phyloP scores from a whole-genome alignment of 257 asterid species.

The Rubia yunnanensis region DNA sequence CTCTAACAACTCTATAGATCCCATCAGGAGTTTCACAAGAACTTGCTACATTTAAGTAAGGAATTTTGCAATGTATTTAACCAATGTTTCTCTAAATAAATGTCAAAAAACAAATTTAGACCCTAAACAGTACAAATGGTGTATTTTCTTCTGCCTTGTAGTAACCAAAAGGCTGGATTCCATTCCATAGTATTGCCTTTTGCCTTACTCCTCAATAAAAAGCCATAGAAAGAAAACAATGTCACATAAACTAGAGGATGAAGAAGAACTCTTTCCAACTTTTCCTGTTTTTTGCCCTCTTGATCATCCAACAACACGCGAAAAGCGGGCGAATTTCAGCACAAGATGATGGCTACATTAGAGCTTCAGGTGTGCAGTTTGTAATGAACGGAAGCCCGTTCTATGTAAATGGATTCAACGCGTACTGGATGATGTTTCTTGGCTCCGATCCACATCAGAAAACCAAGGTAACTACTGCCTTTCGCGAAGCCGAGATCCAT shows the following conservation, averaged over 20 bases:
- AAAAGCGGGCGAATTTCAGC: conserved; percentile 12
- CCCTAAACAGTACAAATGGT: too few relatives aligned
- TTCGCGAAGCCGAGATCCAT: not conserved
- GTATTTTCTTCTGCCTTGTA: not conserved
- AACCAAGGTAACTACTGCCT: conserved; percentile 1
- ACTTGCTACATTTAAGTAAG: too few relatives aligned
- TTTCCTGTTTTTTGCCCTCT: conserved; percentile 13
- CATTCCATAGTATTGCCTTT: not conserved
- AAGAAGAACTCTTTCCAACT: conserved; percentile 18
- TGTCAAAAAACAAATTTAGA: too few relatives aligned
- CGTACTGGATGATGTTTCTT: conserved; percentile 2
- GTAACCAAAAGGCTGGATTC: not conserved
- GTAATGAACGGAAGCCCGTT: conserved; percentile 32
- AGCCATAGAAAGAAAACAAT: not conserved
- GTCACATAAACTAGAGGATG: conserved; percentile 2
- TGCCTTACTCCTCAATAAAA: not conserved
- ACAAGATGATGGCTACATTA: conserved; percentile 34
- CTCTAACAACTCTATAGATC: too few relatives aligned
- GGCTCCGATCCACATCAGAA: not conserved
- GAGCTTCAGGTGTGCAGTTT: conserved; percentile 30
- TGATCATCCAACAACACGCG: conserved; percentile 18
- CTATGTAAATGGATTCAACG: conserved; percentile 25
- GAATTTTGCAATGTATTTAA: too few relatives aligned
- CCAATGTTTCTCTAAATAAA: too few relatives aligned
- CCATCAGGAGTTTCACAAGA: too few relatives aligned